phyloP scores from a whole-genome alignment of 805 yeast genomes.

The Myxozyma kluyveri region DNA sequence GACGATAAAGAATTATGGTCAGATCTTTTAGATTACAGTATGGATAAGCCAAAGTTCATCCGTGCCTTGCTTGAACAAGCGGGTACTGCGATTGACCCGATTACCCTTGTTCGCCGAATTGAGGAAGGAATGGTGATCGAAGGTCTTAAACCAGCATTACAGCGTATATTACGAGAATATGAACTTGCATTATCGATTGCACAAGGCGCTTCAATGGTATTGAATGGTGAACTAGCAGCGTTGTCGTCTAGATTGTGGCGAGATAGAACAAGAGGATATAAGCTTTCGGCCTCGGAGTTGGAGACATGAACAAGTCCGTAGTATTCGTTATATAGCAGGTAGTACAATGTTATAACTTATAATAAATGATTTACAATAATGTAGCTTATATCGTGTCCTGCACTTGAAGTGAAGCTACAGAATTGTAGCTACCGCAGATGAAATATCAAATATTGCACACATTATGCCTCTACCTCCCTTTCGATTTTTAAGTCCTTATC shows the following conservation, averaged over 20 bases:
- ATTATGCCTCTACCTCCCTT: too few relatives aligned
- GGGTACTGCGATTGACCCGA: slow-evolving; percentile 57
- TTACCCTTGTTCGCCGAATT: slow-evolving; percentile 63
- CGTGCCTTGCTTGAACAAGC: slow-evolving; percentile 68
- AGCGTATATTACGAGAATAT: slow-evolving; percentile 61
- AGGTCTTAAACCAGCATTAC: slow-evolving; percentile 61
- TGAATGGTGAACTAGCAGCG: slow-evolving; percentile 7
- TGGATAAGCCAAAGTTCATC: slow-evolving; percentile 72
- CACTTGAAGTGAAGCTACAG: too few relatives aligned
- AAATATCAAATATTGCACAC: too few relatives aligned
- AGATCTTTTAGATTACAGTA: slow-evolving; percentile 65
- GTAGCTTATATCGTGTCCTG: too few relatives aligned
- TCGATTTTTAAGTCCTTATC: too few relatives aligned
- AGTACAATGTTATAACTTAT: too few relatives aligned
- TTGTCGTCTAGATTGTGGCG: too few relatives aligned
- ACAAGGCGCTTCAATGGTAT: slow-evolving; percentile 17
- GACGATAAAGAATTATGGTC: slow-evolving; percentile 81
- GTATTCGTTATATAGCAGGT: too few relatives aligned
- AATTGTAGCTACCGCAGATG: too few relatives aligned
- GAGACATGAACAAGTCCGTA: too few relatives aligned
- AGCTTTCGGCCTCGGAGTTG: too few relatives aligned
- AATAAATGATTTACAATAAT: too few relatives aligned
- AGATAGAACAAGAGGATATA: slow-evolving; percentile 25
- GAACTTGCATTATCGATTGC: slow-evolving; percentile 42
- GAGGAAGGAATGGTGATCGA: slow-evolving; percentile 60